Conservation (phyloP, 495 filamentous ascomycete species). For the Thermothielavioides terrestris region DNA sequence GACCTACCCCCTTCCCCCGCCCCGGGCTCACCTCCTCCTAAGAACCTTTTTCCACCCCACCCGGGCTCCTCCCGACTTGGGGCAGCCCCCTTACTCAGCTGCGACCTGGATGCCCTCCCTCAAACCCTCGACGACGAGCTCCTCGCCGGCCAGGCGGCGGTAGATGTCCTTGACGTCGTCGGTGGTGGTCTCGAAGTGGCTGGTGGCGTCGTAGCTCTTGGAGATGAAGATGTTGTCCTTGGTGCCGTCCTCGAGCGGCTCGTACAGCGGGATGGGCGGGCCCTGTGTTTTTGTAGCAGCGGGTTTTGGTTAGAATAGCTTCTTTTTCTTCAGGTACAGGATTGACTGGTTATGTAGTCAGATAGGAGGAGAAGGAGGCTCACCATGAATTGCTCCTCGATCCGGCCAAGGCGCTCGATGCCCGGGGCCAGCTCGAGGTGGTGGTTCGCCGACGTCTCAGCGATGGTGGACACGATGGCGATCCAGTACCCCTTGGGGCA, state of each 20-base stretch:
- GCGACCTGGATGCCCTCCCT: slow-evolving; percentile 49
- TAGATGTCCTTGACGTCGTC: slow-evolving; percentile 96
- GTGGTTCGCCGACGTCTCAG: slow-evolving; percentile 84
- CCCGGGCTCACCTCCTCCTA: too few species aligned
- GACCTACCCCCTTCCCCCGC: neutral
- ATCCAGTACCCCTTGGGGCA: slow-evolving; percentile 99
- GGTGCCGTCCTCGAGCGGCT: slow-evolving; percentile 76
- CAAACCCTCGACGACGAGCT: slow-evolving; percentile 61
- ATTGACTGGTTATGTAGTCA: too few species aligned
- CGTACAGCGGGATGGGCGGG: slow-evolving; percentile 82
- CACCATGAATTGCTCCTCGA: slow-evolving; percentile 95
- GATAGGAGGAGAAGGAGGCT: neutral
- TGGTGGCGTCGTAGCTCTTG: slow-evolving; percentile 95
- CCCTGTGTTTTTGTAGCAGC: slow-evolving; percentile 48
- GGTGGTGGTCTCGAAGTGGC: slow-evolving; percentile 86
- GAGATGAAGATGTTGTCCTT: slow-evolving; percentile 95
- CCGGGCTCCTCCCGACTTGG: neutral
- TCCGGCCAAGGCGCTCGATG: slow-evolving; percentile 84
- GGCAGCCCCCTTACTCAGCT: slow-evolving; percentile 29
- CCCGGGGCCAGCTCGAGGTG: slow-evolving; percentile 91
- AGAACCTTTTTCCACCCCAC: too few species aligned
- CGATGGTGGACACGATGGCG: slow-evolving; percentile 95
- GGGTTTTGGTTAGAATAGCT: slow-evolving; percentile 11
- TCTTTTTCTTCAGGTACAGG: neutral
- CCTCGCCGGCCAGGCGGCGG: slow-evolving; percentile 74